Conservation (phyloP, 768 basidiomycete genomes). For the Boletales sp. region DNA sequence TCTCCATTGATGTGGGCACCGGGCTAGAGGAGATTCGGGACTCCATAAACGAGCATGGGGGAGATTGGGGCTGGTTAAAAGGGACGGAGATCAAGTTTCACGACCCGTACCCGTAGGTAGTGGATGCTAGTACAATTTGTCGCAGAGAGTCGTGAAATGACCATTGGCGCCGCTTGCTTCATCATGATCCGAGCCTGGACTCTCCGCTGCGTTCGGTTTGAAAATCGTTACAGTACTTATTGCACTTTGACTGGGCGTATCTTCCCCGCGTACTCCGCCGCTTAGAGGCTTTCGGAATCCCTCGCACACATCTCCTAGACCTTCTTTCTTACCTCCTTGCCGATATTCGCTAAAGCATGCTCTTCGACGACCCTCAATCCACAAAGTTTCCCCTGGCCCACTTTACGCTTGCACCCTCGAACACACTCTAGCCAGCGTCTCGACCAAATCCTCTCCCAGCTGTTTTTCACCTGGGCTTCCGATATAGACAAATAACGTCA, state of each 20-base stretch:
- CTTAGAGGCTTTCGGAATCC: constrained; percentile 49
- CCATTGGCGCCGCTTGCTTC: too few species aligned
- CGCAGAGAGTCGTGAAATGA: too few species aligned
- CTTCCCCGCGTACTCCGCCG: constrained; percentile 34
- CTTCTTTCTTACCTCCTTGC: constrained; percentile 43
- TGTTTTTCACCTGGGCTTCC: constrained; percentile 57
- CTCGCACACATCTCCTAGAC: constrained; percentile 31
- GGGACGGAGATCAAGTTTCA: too few species aligned
- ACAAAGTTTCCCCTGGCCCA: constrained; percentile 40
- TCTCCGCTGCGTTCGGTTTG: too few species aligned
- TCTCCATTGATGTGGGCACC: too few species aligned
- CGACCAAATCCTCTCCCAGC: constrained; percentile 49
- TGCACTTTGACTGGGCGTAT: constrained; percentile 33
- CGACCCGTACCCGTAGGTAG: too few species aligned
- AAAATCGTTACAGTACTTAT: too few species aligned
- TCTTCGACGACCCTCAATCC: constrained; percentile 12
- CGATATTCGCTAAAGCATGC: constrained; percentile 35
- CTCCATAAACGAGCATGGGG: too few species aligned
- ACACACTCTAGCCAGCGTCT: constrained; percentile 27
- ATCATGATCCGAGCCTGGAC: too few species aligned
- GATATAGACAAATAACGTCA: constrained; percentile 26
- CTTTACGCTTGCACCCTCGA: constrained; percentile 36
- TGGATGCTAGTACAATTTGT: too few species aligned
- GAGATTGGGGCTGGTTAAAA: too few species aligned
- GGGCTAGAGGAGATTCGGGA: too few species aligned